Evolutionary conservation across 495 filamentous ascomycete species (phyloP).

Genomic region (Daldinia decipiens): DNA sequence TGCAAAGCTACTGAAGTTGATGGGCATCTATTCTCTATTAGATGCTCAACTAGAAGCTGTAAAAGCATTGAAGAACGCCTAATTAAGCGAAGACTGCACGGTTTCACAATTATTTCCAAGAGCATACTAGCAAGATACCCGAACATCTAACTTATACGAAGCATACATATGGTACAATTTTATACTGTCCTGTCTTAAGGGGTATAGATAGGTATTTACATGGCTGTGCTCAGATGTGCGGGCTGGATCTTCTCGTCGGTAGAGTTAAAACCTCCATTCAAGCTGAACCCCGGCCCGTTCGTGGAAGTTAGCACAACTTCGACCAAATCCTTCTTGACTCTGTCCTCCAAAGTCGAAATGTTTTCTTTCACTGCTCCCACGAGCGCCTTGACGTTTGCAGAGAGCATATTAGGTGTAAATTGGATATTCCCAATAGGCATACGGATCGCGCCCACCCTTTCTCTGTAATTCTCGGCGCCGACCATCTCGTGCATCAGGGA

Average conservation of each 20-base stretch:
- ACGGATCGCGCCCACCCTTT: conserved; percentile 83
- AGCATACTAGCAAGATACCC: conserved; percentile 48
- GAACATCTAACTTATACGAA: conserved; percentile 26
- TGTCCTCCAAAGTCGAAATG: conserved; percentile 72
- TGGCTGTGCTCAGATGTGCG: conserved; percentile 62
- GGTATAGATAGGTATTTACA: conserved; percentile 57
- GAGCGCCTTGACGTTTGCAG: conserved; percentile 83
- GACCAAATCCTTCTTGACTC: conserved; percentile 79
- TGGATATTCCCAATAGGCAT: conserved; percentile 90
- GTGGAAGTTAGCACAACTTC: conserved; percentile 97
- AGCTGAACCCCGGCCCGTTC: conserved; percentile 81
- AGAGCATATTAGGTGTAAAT: conserved; percentile 87
- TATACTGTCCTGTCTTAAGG: conserved; percentile 41
- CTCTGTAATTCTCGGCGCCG: conserved; percentile 86
- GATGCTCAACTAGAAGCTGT: conserved; percentile 80
- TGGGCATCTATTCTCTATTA: conserved; percentile 81
- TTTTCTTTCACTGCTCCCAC: conserved; percentile 82
- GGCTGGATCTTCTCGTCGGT: conserved; percentile 64
- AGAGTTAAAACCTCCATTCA: conserved; percentile 79
- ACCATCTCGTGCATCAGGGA: conserved; percentile 77
- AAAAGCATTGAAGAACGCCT: conserved; percentile 68
- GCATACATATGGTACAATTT: conserved; percentile 63
- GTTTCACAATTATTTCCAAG: not conserved
- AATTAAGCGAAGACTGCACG: conserved; percentile 14
- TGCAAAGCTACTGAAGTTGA: conserved; percentile 69